Evolutionary conservation across 164 flowering plant species (phyloP).

Genomic region (Houttuynia cordata): DNA sequence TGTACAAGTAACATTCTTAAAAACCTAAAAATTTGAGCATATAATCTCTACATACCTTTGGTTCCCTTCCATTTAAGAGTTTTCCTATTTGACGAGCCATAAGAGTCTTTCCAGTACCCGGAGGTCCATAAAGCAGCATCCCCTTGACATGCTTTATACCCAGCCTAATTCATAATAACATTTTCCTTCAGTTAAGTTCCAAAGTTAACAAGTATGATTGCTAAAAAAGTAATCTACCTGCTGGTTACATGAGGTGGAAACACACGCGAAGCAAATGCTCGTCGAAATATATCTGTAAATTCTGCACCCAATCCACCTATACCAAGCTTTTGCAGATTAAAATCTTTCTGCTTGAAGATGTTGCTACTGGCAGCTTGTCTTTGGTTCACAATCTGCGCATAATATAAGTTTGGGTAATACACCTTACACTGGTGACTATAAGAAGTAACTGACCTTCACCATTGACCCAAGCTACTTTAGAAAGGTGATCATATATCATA

Average conservation of each 20-base stretch:
- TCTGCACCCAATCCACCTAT: slow-evolving; percentile 95
- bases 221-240: slow-evolving; percentile 33
- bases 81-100: slow-evolving; percentile 99
- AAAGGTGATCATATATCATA: not conserved
- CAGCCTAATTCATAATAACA: slow-evolving; percentile 41
- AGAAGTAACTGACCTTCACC: not conserved
- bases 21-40: too few species aligned
- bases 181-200: not conserved
- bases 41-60: slow-evolving; percentile 47
- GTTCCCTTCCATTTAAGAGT: slow-evolving; percentile 86
- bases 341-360: slow-evolving; percentile 84
- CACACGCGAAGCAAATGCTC: slow-evolving; percentile 99
- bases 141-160: slow-evolving; percentile 98
- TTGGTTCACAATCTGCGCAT: slow-evolving; percentile 79
- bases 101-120: slow-evolving; percentile 96
- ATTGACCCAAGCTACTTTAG: too few species aligned
- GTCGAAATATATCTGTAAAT: slow-evolving; percentile 92
- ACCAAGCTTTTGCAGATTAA: slow-evolving; percentile 79
- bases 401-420: not conserved
- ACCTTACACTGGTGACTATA: not conserved
- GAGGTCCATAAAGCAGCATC: slow-evolving; percentile 97
- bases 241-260: slow-evolving; percentile 85
- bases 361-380: slow-evolving; percentile 91
- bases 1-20: not conserved
- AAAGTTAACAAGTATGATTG: not conserved